Conservation (phyloP, 306 rosid genomes). For the Astragalus membranaceus region DNA sequence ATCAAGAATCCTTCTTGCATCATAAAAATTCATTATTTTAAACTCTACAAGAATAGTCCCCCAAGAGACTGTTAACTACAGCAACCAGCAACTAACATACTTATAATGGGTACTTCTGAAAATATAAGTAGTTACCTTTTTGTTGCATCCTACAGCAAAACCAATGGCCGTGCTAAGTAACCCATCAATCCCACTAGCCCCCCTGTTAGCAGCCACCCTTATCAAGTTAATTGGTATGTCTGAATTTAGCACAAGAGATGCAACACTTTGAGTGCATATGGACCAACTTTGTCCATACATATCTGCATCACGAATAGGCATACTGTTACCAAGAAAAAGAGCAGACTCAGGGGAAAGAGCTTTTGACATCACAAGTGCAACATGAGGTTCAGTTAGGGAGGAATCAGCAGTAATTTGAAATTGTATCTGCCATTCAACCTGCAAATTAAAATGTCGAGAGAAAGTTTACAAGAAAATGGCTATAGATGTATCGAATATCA, state of each 20-base stretch:
- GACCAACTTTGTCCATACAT: constrained; percentile 77
- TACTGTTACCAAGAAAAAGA: constrained; percentile 92
- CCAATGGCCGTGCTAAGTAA: constrained; percentile 92
- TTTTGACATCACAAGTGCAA: constrained; percentile 59
- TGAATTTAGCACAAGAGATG: constrained; percentile 39
- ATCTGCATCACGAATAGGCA: constrained; percentile 90
- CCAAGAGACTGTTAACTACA: neutral
- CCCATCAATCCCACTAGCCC: constrained; percentile 98
- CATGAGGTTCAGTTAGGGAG: constrained; percentile 84
- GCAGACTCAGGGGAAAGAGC: constrained; percentile 64
- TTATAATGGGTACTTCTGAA: constrained; percentile 9
- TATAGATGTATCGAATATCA: constrained; percentile 7
- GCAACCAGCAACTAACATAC: constrained; percentile 1
- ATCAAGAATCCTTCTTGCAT: neutral
- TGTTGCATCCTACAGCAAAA: constrained; percentile 84
- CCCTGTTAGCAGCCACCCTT: constrained; percentile 81
- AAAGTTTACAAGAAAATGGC: constrained; percentile 9
- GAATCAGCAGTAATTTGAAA: constrained; percentile 64
- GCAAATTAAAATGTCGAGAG: constrained; percentile 20
- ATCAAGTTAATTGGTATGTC: constrained; percentile 52
- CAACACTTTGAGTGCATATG: constrained; percentile 24
- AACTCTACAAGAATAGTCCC: constrained; percentile 4
- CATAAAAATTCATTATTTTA: neutral
- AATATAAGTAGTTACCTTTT: constrained; percentile 39
- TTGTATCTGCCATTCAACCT: constrained; percentile 80